Conservation (phyloP, 2,329 filamentous ascomycete genomes). For the Blumeria graminis region DNA sequence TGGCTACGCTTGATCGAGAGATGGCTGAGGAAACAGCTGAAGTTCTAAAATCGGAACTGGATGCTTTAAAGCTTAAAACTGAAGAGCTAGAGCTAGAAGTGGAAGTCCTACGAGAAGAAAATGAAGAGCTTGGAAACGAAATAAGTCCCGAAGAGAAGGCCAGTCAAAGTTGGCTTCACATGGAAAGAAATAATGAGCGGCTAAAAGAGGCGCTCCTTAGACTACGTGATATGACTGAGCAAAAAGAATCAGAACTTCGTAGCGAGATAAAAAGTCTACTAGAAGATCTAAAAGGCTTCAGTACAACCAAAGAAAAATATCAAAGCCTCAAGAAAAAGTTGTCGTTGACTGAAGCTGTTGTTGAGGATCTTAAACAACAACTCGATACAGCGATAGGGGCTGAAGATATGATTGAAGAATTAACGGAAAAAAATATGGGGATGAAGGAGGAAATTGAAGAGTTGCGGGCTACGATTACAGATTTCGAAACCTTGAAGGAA, state of each 20-base stretch:
- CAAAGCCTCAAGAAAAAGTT: conserved; percentile 49
- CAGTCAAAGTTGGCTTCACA: conserved; percentile 69
- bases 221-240: conserved; percentile 66
- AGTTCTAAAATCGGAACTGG: conserved; percentile 54
- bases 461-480: conserved; percentile 57
- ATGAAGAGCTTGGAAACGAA: conserved; percentile 56
- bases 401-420: conserved; percentile 82
- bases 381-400: conserved; percentile 70
- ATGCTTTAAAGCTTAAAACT: conserved; percentile 46
- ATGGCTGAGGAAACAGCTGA: conserved; percentile 92
- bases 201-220: conserved; percentile 65
- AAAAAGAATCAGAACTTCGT: conserved; percentile 58
- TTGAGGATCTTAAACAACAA: conserved; percentile 74
- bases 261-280: conserved; percentile 52
- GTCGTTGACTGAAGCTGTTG: conserved; percentile 42
- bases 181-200: conserved; percentile 76
- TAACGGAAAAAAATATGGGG: conserved; percentile 67
- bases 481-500: conserved; percentile 73
- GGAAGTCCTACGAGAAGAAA: conserved; percentile 71
- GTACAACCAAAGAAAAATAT: conserved; percentile 42
- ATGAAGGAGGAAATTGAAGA: conserved; percentile 68
- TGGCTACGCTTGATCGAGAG: conserved; percentile 72
- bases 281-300: conserved; percentile 45
- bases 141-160: conserved; percentile 75
- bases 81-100: conserved; percentile 78